Base-by-base conservation (phyloP, 1,284 basidiomycete genomes). In the Puccinia triticina region DNA sequence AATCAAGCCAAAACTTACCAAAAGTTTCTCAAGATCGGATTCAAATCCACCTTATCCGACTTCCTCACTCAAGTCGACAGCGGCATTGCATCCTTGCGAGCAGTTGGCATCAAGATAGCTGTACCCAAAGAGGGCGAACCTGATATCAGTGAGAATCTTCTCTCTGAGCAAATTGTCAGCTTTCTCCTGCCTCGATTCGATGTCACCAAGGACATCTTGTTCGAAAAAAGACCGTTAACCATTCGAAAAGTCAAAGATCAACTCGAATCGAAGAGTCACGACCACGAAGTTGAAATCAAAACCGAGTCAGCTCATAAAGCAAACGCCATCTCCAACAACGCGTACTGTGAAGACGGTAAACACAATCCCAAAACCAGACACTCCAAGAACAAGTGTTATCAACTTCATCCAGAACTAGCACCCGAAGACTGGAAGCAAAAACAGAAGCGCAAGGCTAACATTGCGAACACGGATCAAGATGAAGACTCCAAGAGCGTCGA, bases 321-420 rank as follows among this genome's bases (percentile, higher is more conserved):
- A 4, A n/a, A 23, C n/a, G n/a, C n/a, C 10, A 29, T 26, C 4
- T n/a, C 8, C 26, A 32, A 26, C 10, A 10, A 7, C 7, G n/a
- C n/a, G n/a, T 59, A 18, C n/a, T 76, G 74, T 29, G 8, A 10
- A 1, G 40, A 46, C 23, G 74, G 74, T 8, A 34, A 61, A 61
- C 74, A 76, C 32, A 76, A 76, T 76, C 74, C 74, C 16, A 21
- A 11, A 23, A 29, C 53, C 29, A 23, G 53, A 23, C 74, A 76
- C 43, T 40, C 12, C 46, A 23, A 55, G 43, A 55, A 12, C 23
- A 23, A 34, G 14, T 76, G 74, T 59, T 76, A 37, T 34, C 46
- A 76, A 61, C 74, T 76, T 23, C 55, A 76, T 32, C 53, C 53
- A n/a, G 34, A 73, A n/a, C 66, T 69, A 8, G 43, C 43, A 8